A percentile compares a stretch with the other conserved stretches of the same genome.
phyloP scores from a whole-genome alignment of 2,329 filamentous ascomycete species.

The Calonectria ilicicola region DNA sequence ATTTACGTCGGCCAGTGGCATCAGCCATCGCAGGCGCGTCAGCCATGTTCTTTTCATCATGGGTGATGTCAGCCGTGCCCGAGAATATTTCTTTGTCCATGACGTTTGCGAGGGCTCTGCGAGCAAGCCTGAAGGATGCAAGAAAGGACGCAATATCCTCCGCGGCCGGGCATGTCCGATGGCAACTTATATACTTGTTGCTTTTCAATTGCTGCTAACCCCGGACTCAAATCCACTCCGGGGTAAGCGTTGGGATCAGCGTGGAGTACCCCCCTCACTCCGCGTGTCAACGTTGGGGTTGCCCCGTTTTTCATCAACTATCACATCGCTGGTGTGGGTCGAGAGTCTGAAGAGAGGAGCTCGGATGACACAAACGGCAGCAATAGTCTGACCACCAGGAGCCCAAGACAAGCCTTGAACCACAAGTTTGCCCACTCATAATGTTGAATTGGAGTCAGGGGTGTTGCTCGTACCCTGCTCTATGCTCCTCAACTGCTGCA shows the following conservation, averaged over 20 bases:
- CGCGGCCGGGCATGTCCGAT: neutral
- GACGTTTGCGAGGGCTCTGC: neutral
- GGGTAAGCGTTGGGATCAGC: neutral
- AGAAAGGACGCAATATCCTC: neutral
- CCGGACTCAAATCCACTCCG: neutral
- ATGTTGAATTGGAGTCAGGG: neutral
- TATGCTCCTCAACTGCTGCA: neutral
- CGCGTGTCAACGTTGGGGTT: neutral
- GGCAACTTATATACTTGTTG: neutral
- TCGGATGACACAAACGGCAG: neutral
- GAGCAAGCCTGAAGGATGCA: neutral
- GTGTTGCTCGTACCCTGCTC: neutral
- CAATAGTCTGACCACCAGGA: neutral
- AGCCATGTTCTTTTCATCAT: neutral
- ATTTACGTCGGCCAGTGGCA: slow-evolving; percentile 31
- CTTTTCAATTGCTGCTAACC: neutral
- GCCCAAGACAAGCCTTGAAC: neutral
- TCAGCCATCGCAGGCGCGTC: neutral
- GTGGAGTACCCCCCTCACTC: neutral
- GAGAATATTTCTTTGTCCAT: neutral
- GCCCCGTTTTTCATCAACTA: neutral
- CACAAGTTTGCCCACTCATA: neutral
- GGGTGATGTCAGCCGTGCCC: neutral
- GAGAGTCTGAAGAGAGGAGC: neutral
- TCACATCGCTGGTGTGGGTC: neutral